Evolutionary conservation across 2,329 filamentous ascomycete genomes (phyloP).

Genomic region (Dactylella cylindrospora): DNA sequence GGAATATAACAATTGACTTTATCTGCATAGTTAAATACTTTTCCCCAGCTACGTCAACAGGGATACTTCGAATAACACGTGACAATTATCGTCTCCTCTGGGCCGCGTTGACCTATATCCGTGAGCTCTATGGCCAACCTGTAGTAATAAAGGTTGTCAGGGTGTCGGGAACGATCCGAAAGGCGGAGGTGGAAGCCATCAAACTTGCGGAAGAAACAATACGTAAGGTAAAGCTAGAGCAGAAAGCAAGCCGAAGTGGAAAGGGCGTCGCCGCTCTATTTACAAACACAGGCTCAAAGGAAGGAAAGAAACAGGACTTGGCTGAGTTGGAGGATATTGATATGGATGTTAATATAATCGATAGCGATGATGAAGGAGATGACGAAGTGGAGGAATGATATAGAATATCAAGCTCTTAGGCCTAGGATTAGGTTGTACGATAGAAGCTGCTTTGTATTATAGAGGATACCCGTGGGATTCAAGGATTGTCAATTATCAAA

Average conservation of each 20-base stretch:
- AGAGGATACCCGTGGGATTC: constrained; percentile 21
- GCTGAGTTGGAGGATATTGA: constrained; percentile 10
- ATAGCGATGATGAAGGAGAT: constrained; percentile 30
- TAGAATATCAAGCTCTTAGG: no score
- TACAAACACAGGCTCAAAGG: not conserved
- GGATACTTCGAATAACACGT: constrained; percentile 81
- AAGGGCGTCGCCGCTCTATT: constrained; percentile 18
- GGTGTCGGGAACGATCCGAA: constrained; percentile 89
- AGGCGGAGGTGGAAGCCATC: constrained; percentile 86
- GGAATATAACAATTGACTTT: constrained; percentile 1
- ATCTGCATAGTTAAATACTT: constrained; percentile 77
- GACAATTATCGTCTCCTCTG: constrained; percentile 84
- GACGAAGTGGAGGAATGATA: constrained; percentile 11
- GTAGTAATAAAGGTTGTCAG: constrained; percentile 83
- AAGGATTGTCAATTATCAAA: no score
- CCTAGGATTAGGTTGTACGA: constrained; percentile 14
- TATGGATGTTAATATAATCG: constrained; percentile 25
- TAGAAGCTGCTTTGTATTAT: constrained; percentile 9
- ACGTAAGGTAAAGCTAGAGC: constrained; percentile 19
- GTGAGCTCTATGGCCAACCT: constrained; percentile 63
- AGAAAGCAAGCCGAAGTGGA: constrained; percentile 6
- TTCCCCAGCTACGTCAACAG: constrained; percentile 87
- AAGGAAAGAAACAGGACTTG: not conserved
- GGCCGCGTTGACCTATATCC: constrained; percentile 82
- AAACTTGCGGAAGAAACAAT: constrained; percentile 45